These are phyloP conservation scores for Phyllosticta citribraziliensis DNA, from an alignment of 2,329 filamentous ascomycete genomes.

Conservation along the genomic window DNA sequence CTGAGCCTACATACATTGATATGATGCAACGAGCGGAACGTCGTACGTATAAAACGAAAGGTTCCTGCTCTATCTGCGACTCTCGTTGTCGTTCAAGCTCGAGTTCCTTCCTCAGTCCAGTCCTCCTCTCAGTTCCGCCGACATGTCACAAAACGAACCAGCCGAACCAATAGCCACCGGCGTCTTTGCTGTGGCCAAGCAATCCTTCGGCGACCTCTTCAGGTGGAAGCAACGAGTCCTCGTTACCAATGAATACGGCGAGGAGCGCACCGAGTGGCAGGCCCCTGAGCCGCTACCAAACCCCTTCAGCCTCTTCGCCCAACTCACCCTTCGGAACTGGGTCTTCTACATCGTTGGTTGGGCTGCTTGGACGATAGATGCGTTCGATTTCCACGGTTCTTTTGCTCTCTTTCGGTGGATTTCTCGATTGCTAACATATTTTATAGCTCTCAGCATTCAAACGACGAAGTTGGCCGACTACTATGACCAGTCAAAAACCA, in stretches of 20 bases:
- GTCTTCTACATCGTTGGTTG: slow-evolving; percentile 66
- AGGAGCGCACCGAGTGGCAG: slow-evolving; percentile 59
- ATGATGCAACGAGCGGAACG: not conserved
- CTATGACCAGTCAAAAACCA: slow-evolving; percentile 51
- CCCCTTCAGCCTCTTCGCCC: slow-evolving; percentile 57
- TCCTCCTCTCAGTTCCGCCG: not conserved
- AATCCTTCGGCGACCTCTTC: slow-evolving; percentile 56
- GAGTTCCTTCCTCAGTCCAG: not conserved
- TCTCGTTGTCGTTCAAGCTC: not conserved
- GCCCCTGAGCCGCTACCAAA: slow-evolving; percentile 57
- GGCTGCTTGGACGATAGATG: slow-evolving; percentile 68
- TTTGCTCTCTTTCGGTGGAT: too few relatives aligned
- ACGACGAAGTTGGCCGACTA: slow-evolving; percentile 58
- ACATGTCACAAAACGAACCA: slow-evolving; percentile 28
- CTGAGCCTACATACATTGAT: not conserved
- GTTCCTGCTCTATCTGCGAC: not conserved
- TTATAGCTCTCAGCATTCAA: slow-evolving; percentile 43
- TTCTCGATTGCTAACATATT: too few relatives aligned
- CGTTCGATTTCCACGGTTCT: slow-evolving; percentile 66
- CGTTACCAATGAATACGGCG: slow-evolving; percentile 53
- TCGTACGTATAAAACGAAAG: not conserved
- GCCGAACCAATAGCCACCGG: slow-evolving; percentile 61
- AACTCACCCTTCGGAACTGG: slow-evolving; percentile 59
- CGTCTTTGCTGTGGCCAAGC: slow-evolving; percentile 53
- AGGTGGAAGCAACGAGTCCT: slow-evolving; percentile 65